Evolutionary conservation across 768 basidiomycete genomes (phyloP), one percentile per base, ranked within the genome.

Genomic region (Suillus americanus): DNA sequence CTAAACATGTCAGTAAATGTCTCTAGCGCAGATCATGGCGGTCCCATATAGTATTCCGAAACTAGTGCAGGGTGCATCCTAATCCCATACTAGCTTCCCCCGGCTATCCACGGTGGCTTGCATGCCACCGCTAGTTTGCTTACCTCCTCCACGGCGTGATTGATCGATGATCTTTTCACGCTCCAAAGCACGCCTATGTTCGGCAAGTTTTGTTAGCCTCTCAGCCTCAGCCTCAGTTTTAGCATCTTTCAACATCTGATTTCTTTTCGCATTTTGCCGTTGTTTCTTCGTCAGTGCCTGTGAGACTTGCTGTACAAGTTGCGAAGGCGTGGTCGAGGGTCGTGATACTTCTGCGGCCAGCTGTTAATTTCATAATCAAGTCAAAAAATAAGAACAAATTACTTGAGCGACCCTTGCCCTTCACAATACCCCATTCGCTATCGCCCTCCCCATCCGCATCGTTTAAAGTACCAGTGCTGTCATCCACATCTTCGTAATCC

Each of bases 381-480:
- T n/a, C 45, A 4, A 28, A 40, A 48, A 25, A 2, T 38, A 51
- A 10, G 7, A 25, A 60, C 57, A 64, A 61, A 79, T 64, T 74
- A 86, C 84, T 80, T 30, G 76, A 67, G 55, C 79, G 80, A 45
- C 76, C 72, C 63, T 82, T 82, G 68, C 85, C 85, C 76, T 80
- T 84, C 68, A 94, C 91, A 50, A 92, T 85, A 28, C 86, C 90
- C 93, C 92, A 94, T 20, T 80, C 81, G 3, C 87, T 89, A 60
- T 89, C 91, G 62, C 91, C 91, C 72, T 90, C 91, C 33, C 84
- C 86, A 64, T 87, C 89, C 5, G 84, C 86, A 51, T 87, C 87
- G 57, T 82, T 82, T n/a, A 80, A 81, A 13, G 76, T 81, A 45
- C 75, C 72, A 40, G 67, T 68, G 0, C 72, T 76, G 20, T 71